Base-by-base conservation (phyloP, 202 grass and related monocot species). In the Musa balbisiana region DNA sequence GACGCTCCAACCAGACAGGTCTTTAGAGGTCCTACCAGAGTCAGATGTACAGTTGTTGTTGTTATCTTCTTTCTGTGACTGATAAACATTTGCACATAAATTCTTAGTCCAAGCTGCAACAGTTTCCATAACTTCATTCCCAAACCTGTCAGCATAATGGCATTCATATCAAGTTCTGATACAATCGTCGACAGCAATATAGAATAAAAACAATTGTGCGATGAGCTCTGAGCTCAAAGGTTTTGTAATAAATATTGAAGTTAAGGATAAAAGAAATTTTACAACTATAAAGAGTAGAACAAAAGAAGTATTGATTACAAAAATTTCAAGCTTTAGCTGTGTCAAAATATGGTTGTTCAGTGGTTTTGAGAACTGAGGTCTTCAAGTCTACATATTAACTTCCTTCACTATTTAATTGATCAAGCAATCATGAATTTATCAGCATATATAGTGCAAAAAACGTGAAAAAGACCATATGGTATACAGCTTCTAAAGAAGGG, bases 121-220 rank as follows among this genome's bases (percentile, higher is more conserved):
- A 14, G 91, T 99, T 82, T 88, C 91, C 95, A 99, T 99, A 76
- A 99, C 95, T 87, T 99, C 85, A 63, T 72, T 76, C 85, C 95
- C 95, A 79, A 99, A 99, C 95, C 95, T 99, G 52, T 88, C 67
- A 69, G 81, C 22, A 77, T 15, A 76, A 29, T 71, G 20, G 51
- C 24, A 10, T 16, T 17, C 10, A 33, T 17, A 49, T 11, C 10
- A 20, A 70, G 15, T 10, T 51, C 9, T 12, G 8, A 51, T 51
- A 69, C 12, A 69, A 49, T 20, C 5, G 9, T 17, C 50, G 13
- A 70, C 3, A n/a, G 67, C 67, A 70, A 51, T 9, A 67, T 67
- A 29, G 26, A 67, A 29, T 33, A 2, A 43, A 43, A 67, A 65
- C 33, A 33, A 43, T 3, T 16, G 33, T 16, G 12, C 10, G 3